These are phyloP conservation scores for Oidium heveae DNA, from an alignment of 2,329 filamentous ascomycete species.

Conservation along the genomic window DNA sequence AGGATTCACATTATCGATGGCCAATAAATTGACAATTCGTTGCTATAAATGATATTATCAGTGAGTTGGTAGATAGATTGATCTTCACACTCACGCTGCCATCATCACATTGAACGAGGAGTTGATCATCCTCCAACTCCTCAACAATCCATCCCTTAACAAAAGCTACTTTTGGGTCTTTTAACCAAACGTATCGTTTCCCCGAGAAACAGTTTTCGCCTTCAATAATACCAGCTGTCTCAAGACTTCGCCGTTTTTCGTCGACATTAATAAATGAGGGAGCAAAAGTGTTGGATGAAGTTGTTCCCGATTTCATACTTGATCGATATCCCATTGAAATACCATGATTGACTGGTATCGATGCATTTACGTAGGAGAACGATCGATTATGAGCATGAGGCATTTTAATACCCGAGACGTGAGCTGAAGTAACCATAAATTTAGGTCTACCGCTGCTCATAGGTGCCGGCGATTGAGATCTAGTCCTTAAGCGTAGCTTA, in stretches of 20 bases:
- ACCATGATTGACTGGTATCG: slow-evolving; percentile 10
- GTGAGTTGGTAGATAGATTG: not conserved
- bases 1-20: slow-evolving; percentile 95
- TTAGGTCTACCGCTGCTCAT: slow-evolving; percentile 36
- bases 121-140: slow-evolving; percentile 39
- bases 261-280: slow-evolving; percentile 88
- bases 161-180: slow-evolving; percentile 67
- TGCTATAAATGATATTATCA: slow-evolving; percentile 29
- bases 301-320: slow-evolving; percentile 39
- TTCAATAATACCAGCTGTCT: slow-evolving; percentile 50
- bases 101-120: slow-evolving; percentile 84
- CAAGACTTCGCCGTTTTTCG: slow-evolving; percentile 34
- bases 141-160: slow-evolving; percentile 81
- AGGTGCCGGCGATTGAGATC: slow-evolving; percentile 38
- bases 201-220: slow-evolving; percentile 98
- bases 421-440: slow-evolving; percentile 37
- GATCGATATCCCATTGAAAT: slow-evolving; percentile 20
- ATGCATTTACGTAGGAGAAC: slow-evolving; percentile 24
- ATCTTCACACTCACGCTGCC: slow-evolving; percentile 39
- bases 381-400: slow-evolving; percentile 37
- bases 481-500: slow-evolving; percentile 43
- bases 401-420: slow-evolving; percentile 14
- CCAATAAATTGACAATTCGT: slow-evolving; percentile 63
- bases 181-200: slow-evolving; percentile 94
- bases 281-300: slow-evolving; percentile 63